A percentile compares a stretch with the other conserved stretches of the same genome.
phyloP scores from a whole-genome alignment of 2,329 filamentous ascomycete genomes.

The Ilyonectria robusta region DNA sequence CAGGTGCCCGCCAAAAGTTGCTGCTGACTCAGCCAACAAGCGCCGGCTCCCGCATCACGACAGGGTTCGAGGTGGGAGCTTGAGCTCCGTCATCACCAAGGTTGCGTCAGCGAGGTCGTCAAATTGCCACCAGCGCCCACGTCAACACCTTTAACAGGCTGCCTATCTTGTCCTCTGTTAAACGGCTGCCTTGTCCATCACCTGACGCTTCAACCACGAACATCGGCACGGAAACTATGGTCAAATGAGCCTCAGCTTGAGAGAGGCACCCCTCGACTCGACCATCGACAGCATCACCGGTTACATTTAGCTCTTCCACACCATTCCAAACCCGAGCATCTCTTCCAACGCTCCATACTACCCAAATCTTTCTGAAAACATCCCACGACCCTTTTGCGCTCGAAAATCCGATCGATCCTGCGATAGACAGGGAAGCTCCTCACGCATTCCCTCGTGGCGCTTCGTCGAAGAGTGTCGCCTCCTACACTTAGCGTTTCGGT shows the following conservation, averaged over 20 bases:
- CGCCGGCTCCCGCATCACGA: slow-evolving; percentile 16
- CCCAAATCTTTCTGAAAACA: background rate
- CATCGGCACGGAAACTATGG: slow-evolving; percentile 32
- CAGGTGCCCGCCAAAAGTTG: background rate
- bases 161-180: slow-evolving; percentile 12
- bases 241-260: slow-evolving; percentile 34
- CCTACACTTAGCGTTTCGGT: background rate
- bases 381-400: background rate
- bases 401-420: background rate
- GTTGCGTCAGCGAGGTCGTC: slow-evolving; percentile 43
- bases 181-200: slow-evolving; percentile 4
- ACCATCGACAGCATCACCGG: slow-evolving; percentile 38
- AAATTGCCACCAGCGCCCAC: slow-evolving; percentile 36
- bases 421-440: slow-evolving; percentile 6
- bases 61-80: slow-evolving; percentile 23
- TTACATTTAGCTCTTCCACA: slow-evolving; percentile 6
- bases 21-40: slow-evolving; percentile 37
- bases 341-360: background rate
- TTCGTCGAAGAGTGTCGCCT: background rate
- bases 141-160: slow-evolving; percentile 34
- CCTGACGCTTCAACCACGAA: slow-evolving; percentile 3
- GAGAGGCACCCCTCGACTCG: slow-evolving; percentile 37
- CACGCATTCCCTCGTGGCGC: background rate
- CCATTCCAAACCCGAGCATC: slow-evolving; percentile 15
- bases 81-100: slow-evolving; percentile 34